phyloP scores from a whole-genome alignment of 139 green algal species.

The Tetraselmis chui region DNA sequence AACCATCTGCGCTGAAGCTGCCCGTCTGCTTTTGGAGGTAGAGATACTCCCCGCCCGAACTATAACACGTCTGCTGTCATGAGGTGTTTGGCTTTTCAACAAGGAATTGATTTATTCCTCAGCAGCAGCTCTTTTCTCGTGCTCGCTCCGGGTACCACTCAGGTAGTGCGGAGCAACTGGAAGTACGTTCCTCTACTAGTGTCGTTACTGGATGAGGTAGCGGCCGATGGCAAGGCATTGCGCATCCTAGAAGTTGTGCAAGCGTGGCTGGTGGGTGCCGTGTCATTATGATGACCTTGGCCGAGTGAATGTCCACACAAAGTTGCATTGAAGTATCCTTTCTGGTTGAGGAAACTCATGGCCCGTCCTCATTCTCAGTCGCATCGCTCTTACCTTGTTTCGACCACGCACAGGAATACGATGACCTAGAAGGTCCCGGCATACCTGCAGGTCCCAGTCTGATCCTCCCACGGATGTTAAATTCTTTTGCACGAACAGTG shows the following conservation, averaged over 20 bases:
- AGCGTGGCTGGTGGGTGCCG: neutral
- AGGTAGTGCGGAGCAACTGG: neutral
- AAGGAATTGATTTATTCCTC: no score
- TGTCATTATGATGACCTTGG: neutral
- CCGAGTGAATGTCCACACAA: neutral
- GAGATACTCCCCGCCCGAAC: neutral
- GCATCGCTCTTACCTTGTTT: neutral
- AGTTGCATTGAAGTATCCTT: neutral
- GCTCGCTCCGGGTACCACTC: neutral
- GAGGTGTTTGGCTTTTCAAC: neutral
- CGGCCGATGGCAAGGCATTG: neutral
- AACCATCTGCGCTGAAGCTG: neutral
- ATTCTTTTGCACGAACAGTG: neutral
- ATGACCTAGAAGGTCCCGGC: no score
- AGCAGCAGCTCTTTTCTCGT: neutral
- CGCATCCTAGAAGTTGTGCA: neutral
- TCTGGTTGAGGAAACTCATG: neutral
- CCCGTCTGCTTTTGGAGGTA: neutral
- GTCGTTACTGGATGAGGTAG: neutral
- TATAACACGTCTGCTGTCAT: neutral
- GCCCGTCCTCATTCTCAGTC: neutral
- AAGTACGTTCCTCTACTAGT: neutral
- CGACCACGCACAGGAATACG: no score
- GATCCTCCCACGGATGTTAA: no score
- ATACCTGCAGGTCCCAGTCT: neutral